These are phyloP conservation scores for Xylaria bambusicola DNA, from an alignment of 495 filamentous ascomycete species.

Conservation along the genomic window DNA sequence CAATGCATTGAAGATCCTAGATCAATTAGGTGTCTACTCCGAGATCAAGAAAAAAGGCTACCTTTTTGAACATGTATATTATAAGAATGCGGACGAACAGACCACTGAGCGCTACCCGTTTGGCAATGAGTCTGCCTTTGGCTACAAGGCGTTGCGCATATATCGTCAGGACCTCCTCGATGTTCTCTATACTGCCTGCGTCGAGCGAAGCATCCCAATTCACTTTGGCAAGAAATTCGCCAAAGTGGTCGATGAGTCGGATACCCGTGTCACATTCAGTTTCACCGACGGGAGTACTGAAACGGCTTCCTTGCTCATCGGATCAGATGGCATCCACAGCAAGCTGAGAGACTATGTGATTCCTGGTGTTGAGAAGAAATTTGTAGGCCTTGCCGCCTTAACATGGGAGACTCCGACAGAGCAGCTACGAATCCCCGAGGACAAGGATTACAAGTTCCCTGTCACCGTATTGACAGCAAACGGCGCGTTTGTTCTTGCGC, in stretches of 20 bases:
- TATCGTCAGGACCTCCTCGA: conserved; percentile 49
- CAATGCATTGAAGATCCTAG: conserved; percentile 51
- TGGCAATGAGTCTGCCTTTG: conserved; percentile 41
- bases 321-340: conserved; percentile 53
- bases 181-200: conserved; percentile 32
- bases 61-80: conserved; percentile 43
- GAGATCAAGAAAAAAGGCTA: conserved; percentile 29
- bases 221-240: conserved; percentile 46
- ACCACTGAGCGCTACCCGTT: conserved; percentile 46
- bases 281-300: conserved; percentile 44
- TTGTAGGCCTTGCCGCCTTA: conserved; percentile 20
- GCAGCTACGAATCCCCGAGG: conserved; percentile 18
- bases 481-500: conserved; percentile 51
- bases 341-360: conserved; percentile 33
- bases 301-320: conserved; percentile 41
- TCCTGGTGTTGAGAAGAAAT: conserved; percentile 16
- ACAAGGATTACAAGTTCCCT: conserved; percentile 40
- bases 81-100: conserved; percentile 39
- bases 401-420: conserved; percentile 15
- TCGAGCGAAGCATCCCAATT: conserved; percentile 39
- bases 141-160: conserved; percentile 49
- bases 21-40: conserved; percentile 44
- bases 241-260: conserved; percentile 37
- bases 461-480: conserved; percentile 41
- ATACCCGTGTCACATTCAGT: conserved; percentile 35